phyloP scores from a whole-genome alignment of 2,329 filamentous ascomycete species.

The Stagonosporopsis cucurbitacearum region DNA sequence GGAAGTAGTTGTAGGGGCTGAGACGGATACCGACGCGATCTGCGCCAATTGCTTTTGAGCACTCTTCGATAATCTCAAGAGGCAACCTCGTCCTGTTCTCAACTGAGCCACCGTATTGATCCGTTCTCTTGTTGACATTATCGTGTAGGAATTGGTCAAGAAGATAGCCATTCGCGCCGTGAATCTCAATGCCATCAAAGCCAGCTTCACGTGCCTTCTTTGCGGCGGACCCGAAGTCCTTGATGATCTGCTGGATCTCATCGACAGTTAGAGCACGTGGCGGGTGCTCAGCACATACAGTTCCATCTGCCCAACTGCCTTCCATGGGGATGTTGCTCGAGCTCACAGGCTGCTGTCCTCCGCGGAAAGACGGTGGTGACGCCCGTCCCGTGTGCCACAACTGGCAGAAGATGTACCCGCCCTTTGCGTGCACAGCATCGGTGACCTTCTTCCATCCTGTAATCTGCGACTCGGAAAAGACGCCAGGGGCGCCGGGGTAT shows the following conservation, averaged over 20 bases:
- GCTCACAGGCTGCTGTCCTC: slow-evolving; percentile 45
- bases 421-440: slow-evolving; percentile 59
- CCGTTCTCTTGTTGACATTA: slow-evolving; percentile 58
- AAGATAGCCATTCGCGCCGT: slow-evolving; percentile 54
- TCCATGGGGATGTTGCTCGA: slow-evolving; percentile 51
- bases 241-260: slow-evolving; percentile 49
- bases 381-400: slow-evolving; percentile 57
- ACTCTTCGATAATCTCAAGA: slow-evolving; percentile 57
- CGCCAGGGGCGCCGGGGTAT: slow-evolving; percentile 43
- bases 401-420: slow-evolving; percentile 56
- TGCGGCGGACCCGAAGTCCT: slow-evolving; percentile 50
- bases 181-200: slow-evolving; percentile 52
- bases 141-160: slow-evolving; percentile 61
- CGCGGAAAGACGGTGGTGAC: slow-evolving; percentile 50
- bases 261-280: slow-evolving; percentile 46
- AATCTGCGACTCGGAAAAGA: slow-evolving; percentile 51
- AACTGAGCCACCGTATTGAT: slow-evolving; percentile 59
- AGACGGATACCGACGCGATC: slow-evolving; percentile 44
- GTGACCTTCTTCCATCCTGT: slow-evolving; percentile 60
- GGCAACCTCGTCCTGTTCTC: slow-evolving; percentile 63
- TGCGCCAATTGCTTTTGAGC: slow-evolving; percentile 42
- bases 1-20: slow-evolving; percentile 47
- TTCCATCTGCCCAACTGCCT: slow-evolving; percentile 50
- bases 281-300: slow-evolving; percentile 45
- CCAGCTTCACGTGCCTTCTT: slow-evolving; percentile 47